Evolutionary conservation across 2,329 filamentous ascomycete genomes (phyloP), one percentile per base, ranked within the genome.

Genomic region (Atkinsonella hypoxylon): DNA sequence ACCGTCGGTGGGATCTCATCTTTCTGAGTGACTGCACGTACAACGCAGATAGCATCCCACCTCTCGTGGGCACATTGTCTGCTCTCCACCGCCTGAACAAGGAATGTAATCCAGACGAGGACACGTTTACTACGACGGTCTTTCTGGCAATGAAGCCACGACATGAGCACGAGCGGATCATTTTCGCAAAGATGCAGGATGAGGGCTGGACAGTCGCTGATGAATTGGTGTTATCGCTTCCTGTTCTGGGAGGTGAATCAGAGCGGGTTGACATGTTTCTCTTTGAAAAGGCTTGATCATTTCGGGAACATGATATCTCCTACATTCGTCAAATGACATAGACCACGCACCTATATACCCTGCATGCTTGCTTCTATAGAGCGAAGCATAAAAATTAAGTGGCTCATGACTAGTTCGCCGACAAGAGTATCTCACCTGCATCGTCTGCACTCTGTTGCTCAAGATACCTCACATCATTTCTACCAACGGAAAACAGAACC

Each of bases 11-110:
- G 77, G 73, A 80, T 52, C 62, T 80, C 5, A 58, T 79, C 45
- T 67, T 79, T 48, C 64, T 81, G 20, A 79, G 77, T 59, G 78
- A 82, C 61, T 80, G 78, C 68, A 81, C 77, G 0, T 81, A 81
- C 67, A 81, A 81, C 54, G 73, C 71, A 49, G 77, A 81, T 59
- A 73, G 71, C 54, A 63, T 81, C 26, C 71, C 75, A 1, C 69
- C 74, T 2, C 67, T 82, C 20, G 72, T 80, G 4, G 69, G 69
- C 48, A 80, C 77, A 1, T 62, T 81, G 36, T 72, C 71, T 1
- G 70, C 73, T 2, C 59, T 81, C 11, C 74, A 78, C 53, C 49
- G 53, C 2, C 57, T 61, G 9, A 75, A 70, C 20, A 34, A 53
- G 39, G 53, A 54, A 2, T 59, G 61, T 40, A 51, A 56, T 22